A percentile compares a stretch with the other conserved stretches of the same genome.
phyloP scores from a whole-genome alignment of 345 rosid species.

The Syzygium jambos region DNA sequence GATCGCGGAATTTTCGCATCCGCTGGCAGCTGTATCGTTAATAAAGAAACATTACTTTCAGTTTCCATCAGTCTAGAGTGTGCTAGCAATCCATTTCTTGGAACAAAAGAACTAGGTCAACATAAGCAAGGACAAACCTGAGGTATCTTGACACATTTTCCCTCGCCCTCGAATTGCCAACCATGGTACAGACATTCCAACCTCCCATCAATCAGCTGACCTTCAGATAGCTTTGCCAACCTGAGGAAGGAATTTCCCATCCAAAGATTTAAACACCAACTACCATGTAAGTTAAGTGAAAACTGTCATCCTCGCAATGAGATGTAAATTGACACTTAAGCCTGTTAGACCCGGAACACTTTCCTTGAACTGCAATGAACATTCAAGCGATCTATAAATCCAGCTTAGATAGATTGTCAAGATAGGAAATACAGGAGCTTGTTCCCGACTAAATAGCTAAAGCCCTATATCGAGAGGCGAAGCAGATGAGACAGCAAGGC shows the following conservation, averaged over 20 bases:
- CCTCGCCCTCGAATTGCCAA: constrained; percentile 92
- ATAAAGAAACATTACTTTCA: neutral
- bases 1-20: constrained; percentile 72
- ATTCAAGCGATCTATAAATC: neutral
- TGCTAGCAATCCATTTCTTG: neutral
- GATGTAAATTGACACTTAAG: neutral
- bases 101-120: neutral
- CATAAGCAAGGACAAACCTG: constrained; percentile 38
- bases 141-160: constrained; percentile 86
- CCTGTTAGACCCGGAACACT: neutral
- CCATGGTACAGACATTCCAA: constrained; percentile 94
- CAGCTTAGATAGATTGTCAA: neutral
- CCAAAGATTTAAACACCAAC: neutral
- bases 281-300: neutral
- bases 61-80: neutral
- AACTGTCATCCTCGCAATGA: neutral
- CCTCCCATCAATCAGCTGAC: constrained; percentile 80
- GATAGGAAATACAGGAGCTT: neutral
- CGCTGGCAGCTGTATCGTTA: constrained; percentile 49
- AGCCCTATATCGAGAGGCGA: neutral
- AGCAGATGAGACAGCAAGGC: neutral
- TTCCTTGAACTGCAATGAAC: neutral
- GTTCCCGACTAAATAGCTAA: neutral
- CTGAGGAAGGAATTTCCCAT: constrained; percentile 12
- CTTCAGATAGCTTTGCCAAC: constrained; percentile 90